Base-by-base conservation (phyloP, 805 yeast genomes). In the Wickerhamomyces rabaulensis region DNA sequence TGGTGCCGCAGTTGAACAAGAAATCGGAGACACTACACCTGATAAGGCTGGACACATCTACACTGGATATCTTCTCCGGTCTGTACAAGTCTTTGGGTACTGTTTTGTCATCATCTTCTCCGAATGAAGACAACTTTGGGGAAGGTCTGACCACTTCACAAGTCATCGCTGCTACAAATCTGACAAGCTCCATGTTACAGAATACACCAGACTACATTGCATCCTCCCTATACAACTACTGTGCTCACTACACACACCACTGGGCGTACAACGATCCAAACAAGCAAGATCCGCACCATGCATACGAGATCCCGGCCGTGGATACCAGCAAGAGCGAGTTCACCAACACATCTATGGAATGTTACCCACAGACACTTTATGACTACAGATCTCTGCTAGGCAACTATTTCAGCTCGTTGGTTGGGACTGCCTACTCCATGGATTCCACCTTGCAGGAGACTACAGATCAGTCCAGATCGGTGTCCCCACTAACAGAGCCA, bases 21-120 rank as follows among this genome's bases (percentile, higher is more conserved):
- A 9, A 31, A 15, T 35, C 41, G 13, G 47, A 41, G 8, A 31
- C 35, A 21, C 37, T 55, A 37, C 50, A 54, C 4, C 50, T 57
- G 10, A 52, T 57, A 17, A 55, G 70, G 36, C 63, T 81, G 35
- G 73, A 74, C 53, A 78, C 80, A 48, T 69, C 75, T 4, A 81
- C 76, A 52, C 60, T 72, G 7, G 79, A 78, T 49, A 75, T 81
- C 17, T 73, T 81, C 1, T 54, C 63, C 17, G 87, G 86, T 1
- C 60, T 81, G 9, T 80, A 77, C 53, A 59, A 69, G 21, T 66
- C 74, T 6, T 60, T 76, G 45, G 60, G 77, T 40, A 56, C 52
- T 17, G 57, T 68, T 2, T 40, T 48, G 13, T 70, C 67, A n/a
- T 49, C 61, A 20, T 44, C 55, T 16, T 49, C 60, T 16, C 51